Conservation (phyloP, 768 basidiomycete species). For the Hericium rajendrae region DNA sequence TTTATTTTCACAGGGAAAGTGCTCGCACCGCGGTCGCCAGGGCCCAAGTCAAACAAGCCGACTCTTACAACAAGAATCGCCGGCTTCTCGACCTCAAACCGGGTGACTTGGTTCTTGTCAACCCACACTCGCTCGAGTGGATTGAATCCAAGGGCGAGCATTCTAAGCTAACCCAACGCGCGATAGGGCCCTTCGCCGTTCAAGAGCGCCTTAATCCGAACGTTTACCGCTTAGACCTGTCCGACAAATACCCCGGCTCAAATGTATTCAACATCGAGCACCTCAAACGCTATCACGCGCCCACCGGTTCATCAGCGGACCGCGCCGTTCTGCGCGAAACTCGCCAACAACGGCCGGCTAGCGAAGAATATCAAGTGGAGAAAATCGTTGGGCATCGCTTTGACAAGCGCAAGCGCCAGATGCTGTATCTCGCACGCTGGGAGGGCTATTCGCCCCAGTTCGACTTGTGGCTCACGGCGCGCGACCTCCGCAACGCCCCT, state of each 20-base stretch:
- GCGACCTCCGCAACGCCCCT: background rate
- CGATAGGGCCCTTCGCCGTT: slow-evolving; percentile 17
- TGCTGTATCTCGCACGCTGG: slow-evolving; percentile 11
- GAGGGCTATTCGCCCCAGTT: slow-evolving; percentile 6
- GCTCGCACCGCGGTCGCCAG: slow-evolving; percentile 9
- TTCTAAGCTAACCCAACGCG: slow-evolving; percentile 14
- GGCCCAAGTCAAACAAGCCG: slow-evolving; percentile 8
- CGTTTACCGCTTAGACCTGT: slow-evolving; percentile 15
- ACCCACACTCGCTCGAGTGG: slow-evolving; percentile 14
- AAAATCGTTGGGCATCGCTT: background rate
- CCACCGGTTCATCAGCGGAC: slow-evolving; percentile 10
- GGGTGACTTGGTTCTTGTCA: slow-evolving; percentile 16
- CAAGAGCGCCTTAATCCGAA: slow-evolving; percentile 15
- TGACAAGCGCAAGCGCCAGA: background rate
- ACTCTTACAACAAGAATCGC: slow-evolving; percentile 12
- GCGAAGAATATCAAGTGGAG: slow-evolving; percentile 5
- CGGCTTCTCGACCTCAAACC: slow-evolving; percentile 8
- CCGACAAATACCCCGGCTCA: slow-evolving; percentile 13
- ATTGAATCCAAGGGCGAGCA: slow-evolving; percentile 13
- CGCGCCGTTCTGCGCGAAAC: background rate
- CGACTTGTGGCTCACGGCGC: too few relatives aligned
- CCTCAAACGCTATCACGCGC: slow-evolving; percentile 12
- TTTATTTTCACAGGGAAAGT: background rate
- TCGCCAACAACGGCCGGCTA: background rate
- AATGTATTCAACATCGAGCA: slow-evolving; percentile 19